These are phyloP conservation scores for Vitis hybrid DNA, from an alignment of 177 flowering plant genomes.

Conservation along the genomic window DNA sequence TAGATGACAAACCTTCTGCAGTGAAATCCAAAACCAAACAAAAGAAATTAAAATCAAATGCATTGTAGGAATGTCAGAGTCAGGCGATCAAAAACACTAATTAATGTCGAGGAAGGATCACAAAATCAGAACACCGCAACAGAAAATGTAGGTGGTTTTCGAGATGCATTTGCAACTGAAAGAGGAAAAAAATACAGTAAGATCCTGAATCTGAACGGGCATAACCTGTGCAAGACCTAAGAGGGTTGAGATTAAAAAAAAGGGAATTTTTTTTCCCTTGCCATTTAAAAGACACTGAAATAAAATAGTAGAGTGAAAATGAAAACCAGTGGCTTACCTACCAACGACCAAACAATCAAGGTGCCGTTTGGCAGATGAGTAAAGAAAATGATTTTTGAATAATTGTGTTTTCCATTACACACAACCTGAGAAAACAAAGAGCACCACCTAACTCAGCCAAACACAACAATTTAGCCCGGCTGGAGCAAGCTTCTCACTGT, in stretches of 20 bases:
- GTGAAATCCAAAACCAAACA: neutral
- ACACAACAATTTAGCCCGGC: too few species aligned
- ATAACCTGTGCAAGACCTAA: too few species aligned
- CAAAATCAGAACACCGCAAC: neutral
- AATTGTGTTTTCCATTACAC: too few species aligned
- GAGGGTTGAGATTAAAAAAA: neutral
- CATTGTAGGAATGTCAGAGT: too few species aligned
- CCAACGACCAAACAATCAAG: slow-evolving; percentile 19
- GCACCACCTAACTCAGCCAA: neutral
- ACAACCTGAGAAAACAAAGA: neutral
- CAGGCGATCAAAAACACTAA: too few species aligned
- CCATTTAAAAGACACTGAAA: neutral
- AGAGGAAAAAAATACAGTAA: neutral
- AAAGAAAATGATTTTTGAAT: neutral
- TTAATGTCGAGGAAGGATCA: neutral
- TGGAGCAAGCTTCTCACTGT: too few species aligned
- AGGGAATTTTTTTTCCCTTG: neutral
- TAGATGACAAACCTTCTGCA: slow-evolving; percentile 3
- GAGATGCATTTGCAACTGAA: neutral
- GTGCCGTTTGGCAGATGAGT: slow-evolving; percentile 11
- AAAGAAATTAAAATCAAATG: too few species aligned
- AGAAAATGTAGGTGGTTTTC: neutral
- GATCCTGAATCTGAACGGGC: too few species aligned
- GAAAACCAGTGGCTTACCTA: slow-evolving; percentile 18
- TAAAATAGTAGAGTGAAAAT: neutral